Evolutionary conservation across 2,329 filamentous ascomycete genomes (phyloP).

Genomic region (Blumeriella jaapii): DNA sequence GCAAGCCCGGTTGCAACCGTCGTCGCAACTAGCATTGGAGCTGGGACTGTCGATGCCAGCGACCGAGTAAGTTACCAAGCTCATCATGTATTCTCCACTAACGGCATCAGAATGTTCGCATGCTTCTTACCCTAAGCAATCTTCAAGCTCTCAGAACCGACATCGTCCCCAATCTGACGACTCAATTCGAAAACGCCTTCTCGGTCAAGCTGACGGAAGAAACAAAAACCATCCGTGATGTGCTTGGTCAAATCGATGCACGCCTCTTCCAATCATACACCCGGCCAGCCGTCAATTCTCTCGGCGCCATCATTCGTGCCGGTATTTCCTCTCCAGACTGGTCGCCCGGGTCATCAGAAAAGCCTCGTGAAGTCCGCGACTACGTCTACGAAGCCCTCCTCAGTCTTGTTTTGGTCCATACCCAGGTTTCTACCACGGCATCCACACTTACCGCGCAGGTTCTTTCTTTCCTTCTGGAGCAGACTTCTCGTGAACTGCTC

Average conservation of each 20-base stretch:
- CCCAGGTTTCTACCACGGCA: slow-evolving; percentile 73
- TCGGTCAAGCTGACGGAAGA: slow-evolving; percentile 91
- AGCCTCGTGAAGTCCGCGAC: slow-evolving; percentile 65
- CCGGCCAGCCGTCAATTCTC: slow-evolving; percentile 55
- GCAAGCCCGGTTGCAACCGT: slow-evolving; percentile 24
- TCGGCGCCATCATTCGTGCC: slow-evolving; percentile 58
- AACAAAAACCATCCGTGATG: slow-evolving; percentile 80
- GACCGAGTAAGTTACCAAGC: slow-evolving; percentile 34
- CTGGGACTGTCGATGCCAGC: slow-evolving; percentile 39
- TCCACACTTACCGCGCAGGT: slow-evolving; percentile 68
- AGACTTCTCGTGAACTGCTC: slow-evolving; percentile 69
- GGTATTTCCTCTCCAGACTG: slow-evolving; percentile 64
- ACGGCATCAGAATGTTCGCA: slow-evolving; percentile 64
- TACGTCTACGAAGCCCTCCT: slow-evolving; percentile 88
- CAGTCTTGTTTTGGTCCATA: slow-evolving; percentile 79
- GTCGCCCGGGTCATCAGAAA: slow-evolving; percentile 45
- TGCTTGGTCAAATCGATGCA: slow-evolving; percentile 79
- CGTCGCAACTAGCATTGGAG: slow-evolving; percentile 31
- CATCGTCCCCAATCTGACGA: slow-evolving; percentile 77
- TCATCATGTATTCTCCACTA: slow-evolving; percentile 17
- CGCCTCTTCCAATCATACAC: slow-evolving; percentile 91
- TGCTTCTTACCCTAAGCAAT: slow-evolving; percentile 89
- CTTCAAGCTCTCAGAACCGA: slow-evolving; percentile 72
- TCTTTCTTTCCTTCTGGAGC: slow-evolving; percentile 76
- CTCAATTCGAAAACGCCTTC: slow-evolving; percentile 88